Base-by-base conservation (phyloP, 345 rosid species). In the Leavenworthia alabamica region DNA sequence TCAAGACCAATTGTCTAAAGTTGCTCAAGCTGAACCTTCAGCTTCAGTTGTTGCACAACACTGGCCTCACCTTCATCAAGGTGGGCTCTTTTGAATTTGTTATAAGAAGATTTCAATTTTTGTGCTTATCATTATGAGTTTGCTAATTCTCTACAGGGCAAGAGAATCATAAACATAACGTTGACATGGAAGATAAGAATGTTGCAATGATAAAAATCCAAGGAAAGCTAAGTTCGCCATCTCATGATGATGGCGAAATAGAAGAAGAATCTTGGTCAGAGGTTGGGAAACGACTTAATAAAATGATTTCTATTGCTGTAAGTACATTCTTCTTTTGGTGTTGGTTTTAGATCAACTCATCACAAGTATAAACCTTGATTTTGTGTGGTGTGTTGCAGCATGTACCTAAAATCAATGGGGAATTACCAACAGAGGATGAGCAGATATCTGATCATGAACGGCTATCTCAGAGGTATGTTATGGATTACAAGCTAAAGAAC, bases 1-100 rank as follows among this genome's bases (percentile, higher is more conserved):
- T 32, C 94, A 85, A 71, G 94, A 87, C 52, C 97, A 93, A 60
- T 70, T 85, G 49, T 83, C 97, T 17, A 82, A 59, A 60, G 63
- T 85, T 28, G 81, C 81, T 74, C 68, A 59, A 47, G 89, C 66
- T 0, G 90, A 82, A 72, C 77, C 82, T 55, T 81, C 80, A 0
- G 89, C 66, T 19, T 83, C 86, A 0, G 75, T 93, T 78, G 69
- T 87, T 73, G 60, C 71, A 4, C 92, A 85, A 83, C 77, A 81
- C 44, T 84, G 96, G 96, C 56, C 60, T 43, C 64, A 44, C 4
- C 37, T 71, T 54, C 69, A 78, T 48, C 62, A 68, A 11, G 68
- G 72, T 63, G 56, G 63, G 50, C 64, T 68, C 47, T 40, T 46
- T n/a, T 36, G 57, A 36, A 62, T 68, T 46, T 49, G 12, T 29